A percentile compares a stretch with the other conserved stretches of the same genome.
phyloP scores from a whole-genome alignment of 1,139 yeast genomes.

The Debaryomycetaceae sp. region DNA sequence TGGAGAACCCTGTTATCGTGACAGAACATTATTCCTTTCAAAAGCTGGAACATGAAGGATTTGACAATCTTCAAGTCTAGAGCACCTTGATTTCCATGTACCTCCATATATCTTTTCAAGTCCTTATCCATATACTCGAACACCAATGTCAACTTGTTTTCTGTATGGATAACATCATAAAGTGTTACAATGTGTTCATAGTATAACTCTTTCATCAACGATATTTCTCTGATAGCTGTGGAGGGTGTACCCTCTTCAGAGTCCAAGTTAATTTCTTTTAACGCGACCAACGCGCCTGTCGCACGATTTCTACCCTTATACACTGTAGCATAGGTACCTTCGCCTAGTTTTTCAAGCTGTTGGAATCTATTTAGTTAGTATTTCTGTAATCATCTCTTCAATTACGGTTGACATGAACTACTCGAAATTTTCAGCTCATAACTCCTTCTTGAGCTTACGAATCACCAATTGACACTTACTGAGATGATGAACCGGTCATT shows the following conservation, averaged over 20 bases:
- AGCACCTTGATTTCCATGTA: constrained; percentile 78
- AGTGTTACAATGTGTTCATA: constrained; percentile 91
- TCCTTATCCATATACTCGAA: constrained; percentile 95
- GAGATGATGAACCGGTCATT: constrained; percentile 21
- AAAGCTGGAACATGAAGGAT: constrained; percentile 87
- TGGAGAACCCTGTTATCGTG: constrained; percentile 94
- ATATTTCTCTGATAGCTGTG: constrained; percentile 94
- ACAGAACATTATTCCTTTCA: constrained; percentile 89
- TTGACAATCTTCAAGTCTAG: constrained; percentile 76
- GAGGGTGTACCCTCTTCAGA: constrained; percentile 98
- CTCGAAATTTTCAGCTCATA: too few relatives aligned
- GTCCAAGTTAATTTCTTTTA: constrained; percentile 91
- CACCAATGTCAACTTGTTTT: constrained; percentile 88
- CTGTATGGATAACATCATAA: constrained; percentile 95
- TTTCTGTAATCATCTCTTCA: constrained; percentile 1
- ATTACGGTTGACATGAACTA: background rate
- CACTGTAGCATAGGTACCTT: constrained; percentile 97
- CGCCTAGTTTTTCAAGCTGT: constrained; percentile 87
- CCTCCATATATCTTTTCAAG: constrained; percentile 90
- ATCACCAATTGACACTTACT: constrained; percentile 16
- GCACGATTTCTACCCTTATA: constrained; percentile 91
- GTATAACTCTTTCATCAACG: constrained; percentile 92
- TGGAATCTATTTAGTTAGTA: constrained; percentile 33
- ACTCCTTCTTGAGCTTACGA: too few relatives aligned
- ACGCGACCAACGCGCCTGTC: constrained; percentile 89